Evolutionary conservation across 257 asterid species (phyloP).

Genomic region (Forsythia suspensa): DNA sequence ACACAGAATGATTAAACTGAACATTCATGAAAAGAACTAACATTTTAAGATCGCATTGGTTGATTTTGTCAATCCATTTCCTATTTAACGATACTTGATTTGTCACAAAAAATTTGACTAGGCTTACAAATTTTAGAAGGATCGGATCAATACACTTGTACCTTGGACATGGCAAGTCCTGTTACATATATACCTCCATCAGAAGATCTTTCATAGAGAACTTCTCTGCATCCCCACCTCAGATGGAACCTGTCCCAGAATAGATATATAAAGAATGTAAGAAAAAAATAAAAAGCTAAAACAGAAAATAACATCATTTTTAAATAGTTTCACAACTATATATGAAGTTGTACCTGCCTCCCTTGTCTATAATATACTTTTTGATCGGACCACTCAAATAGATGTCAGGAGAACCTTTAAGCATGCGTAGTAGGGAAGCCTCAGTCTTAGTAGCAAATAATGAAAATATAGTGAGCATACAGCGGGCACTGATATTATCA

Average conservation of each 20-base stretch:
- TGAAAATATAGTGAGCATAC: conserved; percentile 97
- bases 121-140: not conserved
- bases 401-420: conserved; percentile 95
- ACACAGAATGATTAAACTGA: not conserved
- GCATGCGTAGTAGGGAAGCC: conserved; percentile 99
- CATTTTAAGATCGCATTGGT: not conserved
- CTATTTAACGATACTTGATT: not conserved
- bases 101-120: not conserved
- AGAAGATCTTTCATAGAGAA: conserved; percentile 71
- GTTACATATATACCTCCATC: conserved; percentile 72
- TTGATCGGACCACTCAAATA: conserved; percentile 95
- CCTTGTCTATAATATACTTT: conserved; percentile 79
- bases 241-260: conserved; percentile 77
- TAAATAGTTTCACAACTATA: conserved; percentile 16
- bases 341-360: conserved; percentile 70
- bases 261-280: conserved; percentile 3
- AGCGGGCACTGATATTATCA: conserved; percentile 97
- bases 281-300: conserved; percentile 8
- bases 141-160: conserved; percentile 25
- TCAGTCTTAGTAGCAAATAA: conserved; percentile 97
- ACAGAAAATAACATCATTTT: not conserved
- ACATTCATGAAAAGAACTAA: not conserved
- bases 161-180: conserved; percentile 96
- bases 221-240: conserved; percentile 99
- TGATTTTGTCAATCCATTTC: not conserved